Percentiles rank a stretch among this genome's conserved stretches.
Evolutionary conservation across 2,329 filamentous ascomycete genomes (phyloP).

Genomic region (Didymella glomerata): DNA sequence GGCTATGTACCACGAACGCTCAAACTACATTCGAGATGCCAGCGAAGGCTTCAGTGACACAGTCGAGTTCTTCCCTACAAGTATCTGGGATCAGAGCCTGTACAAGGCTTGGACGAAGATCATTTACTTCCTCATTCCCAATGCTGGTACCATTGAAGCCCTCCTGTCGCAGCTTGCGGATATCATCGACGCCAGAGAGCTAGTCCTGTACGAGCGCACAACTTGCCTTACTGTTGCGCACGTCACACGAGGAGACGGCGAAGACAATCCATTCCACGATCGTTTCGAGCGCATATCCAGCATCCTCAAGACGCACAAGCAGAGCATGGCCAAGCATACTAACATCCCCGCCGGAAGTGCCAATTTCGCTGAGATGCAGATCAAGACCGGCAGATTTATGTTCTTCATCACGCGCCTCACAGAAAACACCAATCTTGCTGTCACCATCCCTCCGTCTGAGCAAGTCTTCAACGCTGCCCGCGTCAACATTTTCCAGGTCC

Average conservation of each 20-base stretch:
- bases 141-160: conserved; percentile 84
- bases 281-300: conserved; percentile 95
- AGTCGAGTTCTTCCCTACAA: conserved; percentile 89
- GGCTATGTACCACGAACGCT: conserved; percentile 83
- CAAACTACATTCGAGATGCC: conserved; percentile 77
- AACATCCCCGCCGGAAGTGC: conserved; percentile 82
- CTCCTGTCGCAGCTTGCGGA: conserved; percentile 84
- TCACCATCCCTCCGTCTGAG: conserved; percentile 89
- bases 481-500: conserved; percentile 87
- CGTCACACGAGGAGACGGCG: conserved; percentile 78
- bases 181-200: conserved; percentile 89
- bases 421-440: conserved; percentile 95
- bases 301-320: conserved; percentile 98
- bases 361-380: conserved; percentile 81
- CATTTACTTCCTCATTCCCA: conserved; percentile 97
- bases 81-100: conserved; percentile 97
- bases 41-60: conserved; percentile 71
- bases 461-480: conserved; percentile 89
- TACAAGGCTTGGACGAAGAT: conserved; percentile 99
- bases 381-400: conserved; percentile 83
- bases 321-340: conserved; percentile 75
- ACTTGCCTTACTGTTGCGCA: conserved; percentile 97
- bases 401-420: conserved; percentile 96
- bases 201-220: conserved; percentile 92
- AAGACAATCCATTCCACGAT: conserved; percentile 86